These are phyloP conservation scores for Neoarthrinium moseri DNA, from an alignment of 2,329 filamentous ascomycete genomes.

Conservation along the genomic window DNA sequence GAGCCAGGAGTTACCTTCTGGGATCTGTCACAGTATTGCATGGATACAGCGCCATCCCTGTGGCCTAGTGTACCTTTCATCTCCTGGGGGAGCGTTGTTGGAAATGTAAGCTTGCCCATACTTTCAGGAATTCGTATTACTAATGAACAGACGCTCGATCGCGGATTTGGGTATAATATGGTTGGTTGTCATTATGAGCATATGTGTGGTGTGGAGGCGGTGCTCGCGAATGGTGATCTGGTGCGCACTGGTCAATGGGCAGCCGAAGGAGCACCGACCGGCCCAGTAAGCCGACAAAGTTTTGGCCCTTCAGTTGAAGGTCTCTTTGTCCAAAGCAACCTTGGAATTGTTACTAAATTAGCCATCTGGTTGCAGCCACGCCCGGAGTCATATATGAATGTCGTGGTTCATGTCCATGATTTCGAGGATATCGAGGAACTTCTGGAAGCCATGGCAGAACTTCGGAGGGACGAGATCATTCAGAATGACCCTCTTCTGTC, in stretches of 20 bases:
- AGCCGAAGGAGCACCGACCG: neutral
- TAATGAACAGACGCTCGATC: slow-evolving; percentile 43
- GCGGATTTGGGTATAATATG: slow-evolving; percentile 37
- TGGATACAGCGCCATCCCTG: slow-evolving; percentile 36
- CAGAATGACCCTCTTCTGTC: neutral
- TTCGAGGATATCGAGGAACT: neutral
- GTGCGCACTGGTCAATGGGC: slow-evolving; percentile 39
- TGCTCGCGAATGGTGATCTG: slow-evolving; percentile 41
- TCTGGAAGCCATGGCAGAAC: neutral
- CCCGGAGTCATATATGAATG: neutral
- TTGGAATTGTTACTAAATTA: neutral
- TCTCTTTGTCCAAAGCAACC: neutral
- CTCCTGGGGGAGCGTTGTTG: slow-evolving; percentile 48
- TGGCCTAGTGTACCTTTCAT: slow-evolving; percentile 48
- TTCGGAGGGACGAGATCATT: neutral
- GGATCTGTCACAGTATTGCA: slow-evolving; percentile 40
- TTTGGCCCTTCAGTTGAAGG: neutral
- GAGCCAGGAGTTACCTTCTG: slow-evolving; percentile 46
- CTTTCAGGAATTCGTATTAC: too few relatives aligned
- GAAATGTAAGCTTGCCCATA: slow-evolving; percentile 44
- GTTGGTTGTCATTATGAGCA: slow-evolving; percentile 40
- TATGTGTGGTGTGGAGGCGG: slow-evolving; percentile 43
- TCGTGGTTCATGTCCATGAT: neutral
- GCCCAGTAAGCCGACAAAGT: neutral
- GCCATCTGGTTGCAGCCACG: neutral